Conservation (phyloP, 1,284 basidiomycete genomes). For the Coniophora puteana region DNA sequence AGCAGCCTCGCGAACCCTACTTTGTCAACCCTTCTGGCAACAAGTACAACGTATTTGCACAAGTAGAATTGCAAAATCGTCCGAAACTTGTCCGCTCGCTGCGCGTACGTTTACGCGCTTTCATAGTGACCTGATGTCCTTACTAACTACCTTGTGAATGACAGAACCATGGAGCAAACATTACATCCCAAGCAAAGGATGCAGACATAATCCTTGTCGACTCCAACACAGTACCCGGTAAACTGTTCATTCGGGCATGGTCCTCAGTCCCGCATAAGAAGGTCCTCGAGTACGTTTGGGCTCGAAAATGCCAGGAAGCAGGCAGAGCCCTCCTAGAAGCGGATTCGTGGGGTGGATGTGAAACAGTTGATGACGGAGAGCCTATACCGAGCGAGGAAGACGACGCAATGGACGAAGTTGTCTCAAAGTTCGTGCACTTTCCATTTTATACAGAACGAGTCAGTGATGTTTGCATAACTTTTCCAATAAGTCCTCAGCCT, state of each 20-base stretch:
- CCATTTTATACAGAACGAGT: constrained; percentile 15
- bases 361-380: constrained; percentile 41
- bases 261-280: constrained; percentile 43
- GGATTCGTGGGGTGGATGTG: constrained; percentile 55
- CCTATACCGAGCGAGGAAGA: constrained; percentile 35
- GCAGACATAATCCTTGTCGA: constrained; percentile 58
- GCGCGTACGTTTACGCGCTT: constrained; percentile 34
- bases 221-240: constrained; percentile 44
- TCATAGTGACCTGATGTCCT: neutral
- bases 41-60: constrained; percentile 41
- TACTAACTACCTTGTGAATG: neutral
- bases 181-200: constrained; percentile 41
- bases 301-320: constrained; percentile 34
- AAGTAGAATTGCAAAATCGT: constrained; percentile 45
- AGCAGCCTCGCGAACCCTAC: too few species aligned
- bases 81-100: constrained; percentile 48
- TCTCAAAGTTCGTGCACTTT: constrained; percentile 26
- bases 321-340: constrained; percentile 38
- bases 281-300: constrained; percentile 45
- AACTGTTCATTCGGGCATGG: constrained; percentile 54
- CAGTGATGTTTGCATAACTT: constrained; percentile 21
- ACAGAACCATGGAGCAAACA: constrained; percentile 50
- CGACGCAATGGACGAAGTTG: constrained; percentile 33
- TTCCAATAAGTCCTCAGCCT: constrained; percentile 47
- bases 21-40: constrained; percentile 22